These are phyloP conservation scores for Komagataella populi DNA, from an alignment of 805 yeast species.

Conservation along the genomic window DNA sequence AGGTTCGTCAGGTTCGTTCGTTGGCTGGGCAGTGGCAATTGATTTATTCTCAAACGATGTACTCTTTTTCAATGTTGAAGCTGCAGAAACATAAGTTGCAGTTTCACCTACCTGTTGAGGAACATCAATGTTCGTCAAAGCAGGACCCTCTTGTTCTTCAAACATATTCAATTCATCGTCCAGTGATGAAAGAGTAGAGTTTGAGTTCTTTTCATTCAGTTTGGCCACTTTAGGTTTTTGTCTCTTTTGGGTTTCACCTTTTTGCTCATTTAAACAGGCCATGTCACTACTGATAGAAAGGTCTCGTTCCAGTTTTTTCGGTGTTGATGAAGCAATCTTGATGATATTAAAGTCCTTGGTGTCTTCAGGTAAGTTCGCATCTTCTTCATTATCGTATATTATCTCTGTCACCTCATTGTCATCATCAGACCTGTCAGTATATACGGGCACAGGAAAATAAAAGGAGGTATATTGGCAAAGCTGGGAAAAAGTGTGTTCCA, in stretches of 20 bases:
- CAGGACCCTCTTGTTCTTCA: neutral
- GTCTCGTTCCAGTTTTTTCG: neutral
- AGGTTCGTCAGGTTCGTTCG: neutral
- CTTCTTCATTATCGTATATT: neutral
- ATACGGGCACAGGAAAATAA: slow-evolving; percentile 2
- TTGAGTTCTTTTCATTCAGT: neutral
- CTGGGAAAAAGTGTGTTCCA: slow-evolving; percentile 11
- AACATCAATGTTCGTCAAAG: neutral
- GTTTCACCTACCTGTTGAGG: neutral
- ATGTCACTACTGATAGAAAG: neutral
- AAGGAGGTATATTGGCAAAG: slow-evolving; percentile 12
- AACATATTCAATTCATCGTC: neutral
- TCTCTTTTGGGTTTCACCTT: neutral
- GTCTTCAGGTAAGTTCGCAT: neutral
- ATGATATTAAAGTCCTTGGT: neutral
- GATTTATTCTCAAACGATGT: neutral
- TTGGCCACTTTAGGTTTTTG: neutral
- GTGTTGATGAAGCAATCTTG: neutral
- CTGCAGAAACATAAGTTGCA: neutral
- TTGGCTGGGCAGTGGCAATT: neutral
- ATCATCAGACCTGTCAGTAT: neutral
- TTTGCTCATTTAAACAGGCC: neutral
- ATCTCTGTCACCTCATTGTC: neutral
- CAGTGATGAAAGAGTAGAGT: neutral
- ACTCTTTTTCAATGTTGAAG: neutral